Percentiles rank a stretch among this genome's conserved stretches.
These are phyloP conservation scores for Gloeostereum incarnatum DNA, from an alignment of 768 basidiomycete species.

Conservation along the genomic window DNA sequence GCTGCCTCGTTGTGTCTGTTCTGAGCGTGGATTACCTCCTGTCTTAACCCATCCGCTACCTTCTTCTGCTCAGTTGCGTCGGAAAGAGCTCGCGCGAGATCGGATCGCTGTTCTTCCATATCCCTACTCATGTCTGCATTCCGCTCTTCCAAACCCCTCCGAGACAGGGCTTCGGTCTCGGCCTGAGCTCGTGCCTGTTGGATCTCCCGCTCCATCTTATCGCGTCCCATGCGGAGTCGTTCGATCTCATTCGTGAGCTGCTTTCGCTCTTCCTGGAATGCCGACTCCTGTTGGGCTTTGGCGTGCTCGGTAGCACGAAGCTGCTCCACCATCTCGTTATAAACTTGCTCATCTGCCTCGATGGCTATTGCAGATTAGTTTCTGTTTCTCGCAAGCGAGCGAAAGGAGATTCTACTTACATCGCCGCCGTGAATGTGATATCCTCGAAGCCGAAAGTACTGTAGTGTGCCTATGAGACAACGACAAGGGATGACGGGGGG, in stretches of 20 bases:
- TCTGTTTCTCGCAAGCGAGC: background rate
- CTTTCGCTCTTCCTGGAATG: slow-evolving; percentile 49
- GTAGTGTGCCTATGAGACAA: background rate
- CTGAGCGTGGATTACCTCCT: slow-evolving; percentile 52
- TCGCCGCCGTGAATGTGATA: slow-evolving; percentile 60
- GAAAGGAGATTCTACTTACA: slow-evolving; percentile 35
- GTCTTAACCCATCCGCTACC: slow-evolving; percentile 46
- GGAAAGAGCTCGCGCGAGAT: slow-evolving; percentile 47
- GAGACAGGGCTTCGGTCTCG: slow-evolving; percentile 53
- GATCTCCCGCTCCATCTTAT: slow-evolving; percentile 55
- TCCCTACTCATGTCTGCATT: slow-evolving; percentile 48
- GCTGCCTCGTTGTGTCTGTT: slow-evolving; percentile 63
- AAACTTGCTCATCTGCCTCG: slow-evolving; percentile 68
- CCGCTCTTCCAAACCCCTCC: slow-evolving; percentile 56
- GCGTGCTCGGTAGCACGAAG: slow-evolving; percentile 51
- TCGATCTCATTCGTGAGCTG: slow-evolving; percentile 47
- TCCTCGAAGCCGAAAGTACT: slow-evolving; percentile 73
- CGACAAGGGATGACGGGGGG: background rate
- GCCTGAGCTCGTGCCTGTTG: slow-evolving; percentile 51
- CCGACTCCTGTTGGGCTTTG: slow-evolving; percentile 45
- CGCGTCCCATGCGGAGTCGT: slow-evolving; percentile 43
- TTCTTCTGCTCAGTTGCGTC: slow-evolving; percentile 64
- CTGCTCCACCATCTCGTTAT: slow-evolving; percentile 63
- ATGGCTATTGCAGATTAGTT: slow-evolving; percentile 32
- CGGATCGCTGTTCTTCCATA: slow-evolving; percentile 43